A percentile compares a stretch with the other conserved stretches of the same genome.
Evolutionary conservation across 177 flowering plant genomes (phyloP).

Genomic region (Vitis hybrid): DNA sequence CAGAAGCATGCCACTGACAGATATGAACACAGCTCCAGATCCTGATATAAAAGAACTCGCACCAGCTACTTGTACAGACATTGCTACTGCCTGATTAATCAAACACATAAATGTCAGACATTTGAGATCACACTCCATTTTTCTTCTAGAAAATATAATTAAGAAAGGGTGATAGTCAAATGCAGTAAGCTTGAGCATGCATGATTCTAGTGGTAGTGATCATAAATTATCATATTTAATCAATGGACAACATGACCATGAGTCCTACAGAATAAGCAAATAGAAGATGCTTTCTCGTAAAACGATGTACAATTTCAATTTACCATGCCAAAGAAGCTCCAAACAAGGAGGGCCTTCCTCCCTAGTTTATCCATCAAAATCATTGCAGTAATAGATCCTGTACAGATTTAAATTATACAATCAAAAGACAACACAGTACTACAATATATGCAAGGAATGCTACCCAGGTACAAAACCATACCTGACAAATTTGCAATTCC

Average conservation of each 20-base stretch:
- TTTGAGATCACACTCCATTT: not conserved
- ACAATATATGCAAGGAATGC: not conserved
- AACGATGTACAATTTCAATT: not conserved
- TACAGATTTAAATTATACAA: slow-evolving; percentile 1
- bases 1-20: slow-evolving; percentile 93
- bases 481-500: slow-evolving; percentile 84
- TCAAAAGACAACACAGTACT: not conserved
- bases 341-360: slow-evolving; percentile 74
- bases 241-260: not conserved
- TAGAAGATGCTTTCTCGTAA: not conserved
- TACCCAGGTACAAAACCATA: slow-evolving; percentile 18
- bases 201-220: not conserved
- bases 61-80: slow-evolving; percentile 77
- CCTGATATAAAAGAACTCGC: slow-evolving; percentile 43
- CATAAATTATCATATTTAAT: not conserved
- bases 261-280: not conserved
- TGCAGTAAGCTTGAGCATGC: not conserved
- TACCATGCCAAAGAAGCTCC: slow-evolving; percentile 96
- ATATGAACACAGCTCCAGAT: slow-evolving; percentile 51
- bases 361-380: slow-evolving; percentile 91
- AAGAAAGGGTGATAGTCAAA: not conserved
- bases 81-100: slow-evolving; percentile 65
- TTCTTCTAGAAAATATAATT: not conserved
- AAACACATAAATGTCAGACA: not conserved
- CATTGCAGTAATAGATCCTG: slow-evolving; percentile 88